These are phyloP conservation scores for Corylus americana DNA, from an alignment of 306 rosid species.

Conservation along the genomic window DNA sequence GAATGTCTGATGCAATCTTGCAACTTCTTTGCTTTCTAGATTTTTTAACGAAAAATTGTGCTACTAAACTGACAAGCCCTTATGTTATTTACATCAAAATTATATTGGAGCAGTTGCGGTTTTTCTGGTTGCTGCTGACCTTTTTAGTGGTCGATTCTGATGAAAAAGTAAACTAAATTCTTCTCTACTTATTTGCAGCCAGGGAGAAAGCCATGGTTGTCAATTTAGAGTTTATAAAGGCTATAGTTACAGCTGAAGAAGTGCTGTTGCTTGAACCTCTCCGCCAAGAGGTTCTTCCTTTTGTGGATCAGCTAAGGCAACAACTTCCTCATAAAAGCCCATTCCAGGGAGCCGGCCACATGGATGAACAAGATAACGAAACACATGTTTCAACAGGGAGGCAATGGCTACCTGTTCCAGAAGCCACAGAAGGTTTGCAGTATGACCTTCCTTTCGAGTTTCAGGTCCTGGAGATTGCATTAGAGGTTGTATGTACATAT, in stretches of 20 bases:
- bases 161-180: background rate
- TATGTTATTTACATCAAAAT: background rate
- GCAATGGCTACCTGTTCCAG: slow-evolving; percentile 61
- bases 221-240: slow-evolving; percentile 83
- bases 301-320: slow-evolving; percentile 85
- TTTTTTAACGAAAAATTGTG: background rate
- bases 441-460: slow-evolving; percentile 91
- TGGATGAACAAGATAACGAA: slow-evolving; percentile 60
- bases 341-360: slow-evolving; percentile 30
- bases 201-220: slow-evolving; percentile 99
- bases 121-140: background rate
- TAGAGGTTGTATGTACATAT: slow-evolving; percentile 83
- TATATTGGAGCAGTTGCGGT: background rate
- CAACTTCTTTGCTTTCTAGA: background rate
- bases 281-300: slow-evolving; percentile 80
- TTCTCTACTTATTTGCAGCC: slow-evolving; percentile 35
- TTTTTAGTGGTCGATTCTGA: slow-evolving; percentile 1
- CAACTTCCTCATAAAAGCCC: slow-evolving; percentile 54
- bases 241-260: slow-evolving; percentile 93
- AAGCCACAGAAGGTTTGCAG: slow-evolving; percentile 65
- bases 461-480: slow-evolving; percentile 94
- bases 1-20: background rate
- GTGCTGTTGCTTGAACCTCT: slow-evolving; percentile 88
- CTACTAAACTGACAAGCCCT: background rate
- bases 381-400: slow-evolving; percentile 48